Evolutionary conservation across 148 eudicot genomes (phyloP), one percentile per base, ranked within the genome.

Genomic region (Agrostemma githago): DNA sequence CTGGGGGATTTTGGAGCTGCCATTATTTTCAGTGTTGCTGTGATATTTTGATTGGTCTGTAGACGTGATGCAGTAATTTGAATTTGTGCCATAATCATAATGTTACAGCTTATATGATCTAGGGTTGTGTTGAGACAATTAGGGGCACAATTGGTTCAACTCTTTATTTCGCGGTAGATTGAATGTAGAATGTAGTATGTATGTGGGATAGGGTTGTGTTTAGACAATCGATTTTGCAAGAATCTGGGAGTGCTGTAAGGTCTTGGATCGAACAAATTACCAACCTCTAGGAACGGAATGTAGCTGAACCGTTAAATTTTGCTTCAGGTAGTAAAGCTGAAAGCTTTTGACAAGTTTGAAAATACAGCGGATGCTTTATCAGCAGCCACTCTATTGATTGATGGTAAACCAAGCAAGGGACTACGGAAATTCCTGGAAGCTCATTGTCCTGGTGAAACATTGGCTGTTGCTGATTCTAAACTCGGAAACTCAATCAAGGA

Each of bases 331-430:
- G 93, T 95, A 51, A 92, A 92, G 85, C 90, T 95, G 62, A 92
- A 88, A 81, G 98, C 98, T 61, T 95, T 95, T 62, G 89, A 91
- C 71, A 95, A 92, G 85, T 95, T 92, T 81, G 99, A 95, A 73
- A 95, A 95, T 72, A 95, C 92, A 4, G 78, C 97, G 44, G 99
- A 92, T 48, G 99, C 99, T 53, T 75, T 92, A 77, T 79, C 97
- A 20, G 90, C 92, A 39, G 85, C 97, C 37, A 88, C 92, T 12
- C 70, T 88, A 53, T 79, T 92, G 82, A 83, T 84, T 61, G 99
- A 95, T 2, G 82, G 99, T 87, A 95, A 95, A 80, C 89, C 94
- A 57, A 90, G 91, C 80, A 92, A 90, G 84, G 97, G 92, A 43
- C 81, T 95, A 46, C 84, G 92, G 43, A 95, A 95, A 76, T 95